Evolutionary conservation across 1,284 basidiomycete species (phyloP), one percentile per base, ranked within the genome.

Genomic region (Limonomyces culmigenus): DNA sequence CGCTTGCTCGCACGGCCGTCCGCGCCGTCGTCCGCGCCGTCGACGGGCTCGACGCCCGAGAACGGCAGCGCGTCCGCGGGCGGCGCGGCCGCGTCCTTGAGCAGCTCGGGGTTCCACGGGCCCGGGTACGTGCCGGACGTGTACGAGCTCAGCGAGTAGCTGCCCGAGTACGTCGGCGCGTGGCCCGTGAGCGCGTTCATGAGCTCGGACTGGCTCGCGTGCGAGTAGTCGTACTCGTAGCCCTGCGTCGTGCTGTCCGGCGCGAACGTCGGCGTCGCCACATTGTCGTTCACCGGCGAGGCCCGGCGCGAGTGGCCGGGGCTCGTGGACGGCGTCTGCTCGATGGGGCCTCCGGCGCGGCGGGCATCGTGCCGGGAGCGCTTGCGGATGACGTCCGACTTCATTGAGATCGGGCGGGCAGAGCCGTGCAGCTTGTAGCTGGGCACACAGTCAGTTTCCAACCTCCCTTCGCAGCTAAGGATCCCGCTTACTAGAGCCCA

Each of bases 401-500:
- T 85, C 81, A 85, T 85, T 13, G 77, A 80, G 45, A 85, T 81
- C 4, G 81, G 80, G 30, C 81, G 73, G 3, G 77, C 70, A 19
- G 78, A 74, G 18, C 80, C 80, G 50, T 85, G 81, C 10, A 85
- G 58, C 53, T 85, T 85, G 57, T 80, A 83, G 50, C 68, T 70
- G 43, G n/a, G 25, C 35, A 41, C 19, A 32, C 20, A 35, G 16
- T 27, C 37, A 41, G 33, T 15, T 32, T 6, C 30, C 63, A 65
- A 14, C 62, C 66, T 17, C 58, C 59, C 43, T 37, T 37, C 14
- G 11, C 23, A 23, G 40, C 42, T 39, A 43, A 38, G 41, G 32
- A 33, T n/a, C n/a, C 16, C 19, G 63, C 67, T 62, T 50, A 70
- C 67, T 70, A 70, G 25, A 70, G 48, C 20, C 67, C 67, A 41